A percentile compares a stretch with the other conserved stretches of the same genome.
Conservation (phyloP, 2,329 filamentous ascomycete species). For the Niveomyces coronatus region DNA sequence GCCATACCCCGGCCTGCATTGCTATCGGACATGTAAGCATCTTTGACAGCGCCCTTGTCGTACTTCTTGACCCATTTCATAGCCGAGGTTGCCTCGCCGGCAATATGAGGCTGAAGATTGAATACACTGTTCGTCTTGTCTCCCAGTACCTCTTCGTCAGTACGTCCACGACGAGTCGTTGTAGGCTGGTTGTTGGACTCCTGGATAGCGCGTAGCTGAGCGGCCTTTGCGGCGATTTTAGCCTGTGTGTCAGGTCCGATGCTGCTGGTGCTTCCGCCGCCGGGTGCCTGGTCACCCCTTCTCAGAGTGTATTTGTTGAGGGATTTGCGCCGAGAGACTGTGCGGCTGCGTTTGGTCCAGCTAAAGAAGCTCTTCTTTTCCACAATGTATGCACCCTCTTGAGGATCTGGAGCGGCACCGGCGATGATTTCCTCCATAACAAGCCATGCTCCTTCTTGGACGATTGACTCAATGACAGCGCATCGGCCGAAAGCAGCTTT, state of each 20-base stretch:
- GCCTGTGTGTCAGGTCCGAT: conserved; percentile 88
- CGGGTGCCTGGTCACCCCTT: conserved; percentile 32
- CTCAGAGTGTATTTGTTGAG: conserved; percentile 50
- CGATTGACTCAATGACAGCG: conserved; percentile 80
- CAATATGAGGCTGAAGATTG: conserved; percentile 74
- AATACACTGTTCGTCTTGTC: conserved; percentile 83
- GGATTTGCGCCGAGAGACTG: conserved; percentile 57
- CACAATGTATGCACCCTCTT: conserved; percentile 78
- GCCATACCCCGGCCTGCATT: conserved; percentile 57
- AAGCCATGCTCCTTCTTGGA: conserved; percentile 75
- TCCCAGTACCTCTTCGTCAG: conserved; percentile 44
- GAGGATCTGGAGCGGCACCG: conserved; percentile 76
- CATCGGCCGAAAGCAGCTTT: conserved; percentile 94
- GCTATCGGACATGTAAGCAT: conserved; percentile 71
- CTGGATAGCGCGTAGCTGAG: conserved; percentile 65
- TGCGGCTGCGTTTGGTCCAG: conserved; percentile 62
- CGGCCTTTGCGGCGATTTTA: conserved; percentile 83
- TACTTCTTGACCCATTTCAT: conserved; percentile 97
- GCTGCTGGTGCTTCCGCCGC: conserved; percentile 62
- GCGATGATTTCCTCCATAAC: conserved; percentile 95
- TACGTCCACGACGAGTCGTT: conserved; percentile 41
- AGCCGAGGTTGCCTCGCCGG: conserved; percentile 80
- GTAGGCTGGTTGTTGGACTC: conserved; percentile 30
- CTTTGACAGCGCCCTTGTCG: conserved; percentile 77
- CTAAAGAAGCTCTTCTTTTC: conserved; percentile 95